Evolutionary conservation across 352 stramenopile species (phyloP), one percentile per base, ranked within the genome.

Genomic region (Phytophthora boehmeriae): DNA sequence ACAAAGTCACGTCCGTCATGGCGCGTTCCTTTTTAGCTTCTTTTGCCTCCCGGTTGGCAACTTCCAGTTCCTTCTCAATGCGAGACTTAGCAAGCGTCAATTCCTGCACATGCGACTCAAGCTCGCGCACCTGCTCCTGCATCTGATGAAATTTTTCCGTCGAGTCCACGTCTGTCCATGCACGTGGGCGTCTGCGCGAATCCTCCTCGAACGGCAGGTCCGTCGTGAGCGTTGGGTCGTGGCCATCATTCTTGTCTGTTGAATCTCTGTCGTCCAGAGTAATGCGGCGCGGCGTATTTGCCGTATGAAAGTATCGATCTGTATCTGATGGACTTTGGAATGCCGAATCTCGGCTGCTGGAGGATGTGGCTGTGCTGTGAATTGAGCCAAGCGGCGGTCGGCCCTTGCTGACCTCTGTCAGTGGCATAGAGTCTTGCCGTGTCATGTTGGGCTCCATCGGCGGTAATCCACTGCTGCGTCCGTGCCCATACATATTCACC

Each of bases 111-210:
- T 92, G 82, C 10, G 74, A 68, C 58, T 93, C 71, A 4, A 93
- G 66, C 47, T 93, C 84, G 17, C 75, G 79, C 34, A 86, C 79
- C 51, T 92, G 82, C 30, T 79, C 76, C 59, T 93, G 80, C 74
- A 90, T 87, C 25, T 77, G 72, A 5, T 66, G 60, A 28, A 81
- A 78, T 25, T 80, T 83, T 30, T 92, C 72, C 0, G 42, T 63
- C n/a, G 64, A 70, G 1, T 90, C 78, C 22, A 87, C 65, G 22
- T 88, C 80, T 5, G 83, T 92, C 70, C 82, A 87, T 0, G 83
- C 83, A 41, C 83, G 80, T 44, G 76, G 78, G 4, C 83, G 83
- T 38, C 54, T 56, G 10, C 63, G 58, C 8, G 71, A 63, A 22
- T 86, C 71, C 28, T 73, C 66, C 20, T 77, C 61, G 38, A 75